Conservation (phyloP, 345 rosid genomes). For the Tarenaya hassleriana region DNA sequence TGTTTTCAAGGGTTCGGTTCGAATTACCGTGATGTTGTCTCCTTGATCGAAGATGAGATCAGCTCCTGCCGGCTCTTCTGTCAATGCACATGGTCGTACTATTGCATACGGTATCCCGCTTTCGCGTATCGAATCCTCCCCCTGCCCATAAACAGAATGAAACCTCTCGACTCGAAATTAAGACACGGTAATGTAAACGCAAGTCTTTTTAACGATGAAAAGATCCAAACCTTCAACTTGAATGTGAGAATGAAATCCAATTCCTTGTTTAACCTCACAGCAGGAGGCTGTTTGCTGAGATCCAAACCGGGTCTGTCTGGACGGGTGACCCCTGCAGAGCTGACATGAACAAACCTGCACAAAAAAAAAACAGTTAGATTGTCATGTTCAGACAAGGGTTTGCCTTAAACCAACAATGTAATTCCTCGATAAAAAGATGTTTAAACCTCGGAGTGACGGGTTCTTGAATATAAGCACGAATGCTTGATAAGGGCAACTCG, state of each 20-base stretch:
- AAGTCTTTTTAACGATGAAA: too few species aligned
- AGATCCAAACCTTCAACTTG: conserved; percentile 73
- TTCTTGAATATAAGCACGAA: conserved; percentile 59
- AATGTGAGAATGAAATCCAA: conserved; percentile 75
- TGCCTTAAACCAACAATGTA: too few species aligned
- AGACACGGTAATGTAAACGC: too few species aligned
- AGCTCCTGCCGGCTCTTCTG: conserved; percentile 97
- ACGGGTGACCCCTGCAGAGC: conserved; percentile 92
- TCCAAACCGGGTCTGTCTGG: conserved; percentile 95
- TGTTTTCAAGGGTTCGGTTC: too few species aligned
- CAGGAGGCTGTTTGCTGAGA: conserved; percentile 91
- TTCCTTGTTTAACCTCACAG: conserved; percentile 95
- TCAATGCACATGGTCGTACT: conserved; percentile 85
- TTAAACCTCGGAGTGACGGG: conserved; percentile 75
- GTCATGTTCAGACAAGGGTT: too few species aligned
- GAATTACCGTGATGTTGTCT: conserved; percentile 77
- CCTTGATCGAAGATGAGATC: conserved; percentile 92
- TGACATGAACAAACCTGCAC: conserved; percentile 82
- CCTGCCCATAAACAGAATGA: conserved; percentile 33
- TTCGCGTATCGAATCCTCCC: conserved; percentile 80
- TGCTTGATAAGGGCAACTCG: conserved; percentile 68
- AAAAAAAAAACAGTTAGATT: neutral
- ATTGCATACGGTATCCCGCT: conserved; percentile 85
- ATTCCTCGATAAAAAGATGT: neutral
- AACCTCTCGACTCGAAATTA: too few species aligned